These are phyloP conservation scores for Pseudozyma sp. DNA, from an alignment of 1,284 basidiomycete species.

Conservation along the genomic window DNA sequence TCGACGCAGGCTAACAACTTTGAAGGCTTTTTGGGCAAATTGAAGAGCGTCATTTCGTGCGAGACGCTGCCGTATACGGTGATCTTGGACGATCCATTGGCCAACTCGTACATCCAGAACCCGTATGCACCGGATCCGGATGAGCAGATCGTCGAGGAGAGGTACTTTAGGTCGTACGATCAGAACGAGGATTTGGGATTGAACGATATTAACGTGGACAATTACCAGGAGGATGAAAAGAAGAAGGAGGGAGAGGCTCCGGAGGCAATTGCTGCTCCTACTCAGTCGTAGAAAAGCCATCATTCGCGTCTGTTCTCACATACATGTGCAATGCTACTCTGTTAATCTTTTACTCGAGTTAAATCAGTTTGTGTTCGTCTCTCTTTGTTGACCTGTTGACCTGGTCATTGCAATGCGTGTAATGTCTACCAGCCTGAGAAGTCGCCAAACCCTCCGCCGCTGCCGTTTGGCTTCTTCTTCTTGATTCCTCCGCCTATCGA, in stretches of 20 bases:
- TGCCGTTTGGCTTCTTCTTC: constrained; percentile 22
- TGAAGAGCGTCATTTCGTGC: constrained; percentile 70
- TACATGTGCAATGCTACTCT: background rate
- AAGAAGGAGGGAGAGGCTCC: too few relatives aligned
- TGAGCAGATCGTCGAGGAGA: constrained; percentile 73
- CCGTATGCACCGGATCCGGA: constrained; percentile 75
- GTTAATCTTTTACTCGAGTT: background rate
- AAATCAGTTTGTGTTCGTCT: background rate
- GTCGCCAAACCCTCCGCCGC: constrained; percentile 58
- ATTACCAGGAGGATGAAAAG: constrained; percentile 37
- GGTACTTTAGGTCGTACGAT: constrained; percentile 85
- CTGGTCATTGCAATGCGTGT: background rate
- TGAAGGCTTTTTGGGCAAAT: constrained; percentile 78
- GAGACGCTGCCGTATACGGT: constrained; percentile 74
- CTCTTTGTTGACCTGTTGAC: background rate
- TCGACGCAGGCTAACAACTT: constrained; percentile 43
- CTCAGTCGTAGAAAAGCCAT: background rate
- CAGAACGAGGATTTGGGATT: constrained; percentile 96
- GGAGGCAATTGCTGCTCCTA: background rate
- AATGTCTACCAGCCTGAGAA: constrained; percentile 54
- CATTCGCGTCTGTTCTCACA: background rate
- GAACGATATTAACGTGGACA: constrained; percentile 89
- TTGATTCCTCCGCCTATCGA: background rate
- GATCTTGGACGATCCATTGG: constrained; percentile 93
- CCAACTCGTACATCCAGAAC: constrained; percentile 96